A percentile compares a stretch with the other conserved stretches of the same genome.
phyloP scores from a whole-genome alignment of 179 eudicot genomes.

The Beta lomatogona region DNA sequence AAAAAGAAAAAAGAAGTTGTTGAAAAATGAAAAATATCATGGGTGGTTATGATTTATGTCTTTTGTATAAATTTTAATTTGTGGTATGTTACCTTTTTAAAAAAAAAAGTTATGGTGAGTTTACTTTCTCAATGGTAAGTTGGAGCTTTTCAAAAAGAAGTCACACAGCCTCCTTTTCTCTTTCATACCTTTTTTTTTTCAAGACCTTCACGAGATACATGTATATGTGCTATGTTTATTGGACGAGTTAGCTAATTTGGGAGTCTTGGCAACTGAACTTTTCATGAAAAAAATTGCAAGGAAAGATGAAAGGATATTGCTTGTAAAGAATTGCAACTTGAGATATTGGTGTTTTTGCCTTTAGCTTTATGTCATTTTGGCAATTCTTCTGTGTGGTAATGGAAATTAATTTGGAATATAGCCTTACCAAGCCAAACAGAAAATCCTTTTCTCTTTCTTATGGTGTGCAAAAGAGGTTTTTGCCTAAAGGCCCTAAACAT shows the following conservation, averaged over 20 bases:
- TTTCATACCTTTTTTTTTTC: neutral
- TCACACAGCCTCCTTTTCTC: neutral
- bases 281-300: conserved; percentile 4
- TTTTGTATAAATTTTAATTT: neutral
- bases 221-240: conserved; percentile 1
- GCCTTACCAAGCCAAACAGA: neutral
- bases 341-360: conserved; percentile 14
- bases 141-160: conserved; percentile 29
- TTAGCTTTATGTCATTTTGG: neutral
- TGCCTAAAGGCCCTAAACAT: neutral
- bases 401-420: neutral
- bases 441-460: neutral
- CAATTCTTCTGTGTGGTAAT: neutral
- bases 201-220: conserved; percentile 20
- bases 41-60: neutral
- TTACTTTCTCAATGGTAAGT: conserved; percentile 21
- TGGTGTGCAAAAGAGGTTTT: neutral
- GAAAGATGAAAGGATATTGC: conserved; percentile 25
- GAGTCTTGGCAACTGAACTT: conserved; percentile 12
- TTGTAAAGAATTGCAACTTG: conserved; percentile 27
- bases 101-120: conserved; percentile 22
- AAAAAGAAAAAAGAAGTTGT: conserved; percentile 17
- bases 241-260: conserved; percentile 22
- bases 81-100: conserved; percentile 21
- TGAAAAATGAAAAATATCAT: neutral